These are phyloP conservation scores for Blakeslea trispora DNA, from an alignment of 371 early-diverging fungal genomes.

Conservation along the genomic window DNA sequence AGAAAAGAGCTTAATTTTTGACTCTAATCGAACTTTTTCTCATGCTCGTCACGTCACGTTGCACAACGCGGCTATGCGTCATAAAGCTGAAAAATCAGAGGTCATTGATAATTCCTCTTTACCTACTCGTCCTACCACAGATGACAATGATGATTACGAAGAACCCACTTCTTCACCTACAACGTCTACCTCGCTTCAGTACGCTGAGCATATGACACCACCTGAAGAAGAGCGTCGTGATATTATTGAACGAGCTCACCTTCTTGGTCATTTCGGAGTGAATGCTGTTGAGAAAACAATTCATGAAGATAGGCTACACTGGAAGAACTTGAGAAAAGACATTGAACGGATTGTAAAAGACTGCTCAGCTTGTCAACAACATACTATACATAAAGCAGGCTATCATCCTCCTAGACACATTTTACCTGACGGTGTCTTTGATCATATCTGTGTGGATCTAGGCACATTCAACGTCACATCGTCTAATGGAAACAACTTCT, in stretches of 20 bases:
- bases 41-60: too few relatives aligned
- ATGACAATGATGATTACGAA: neutral
- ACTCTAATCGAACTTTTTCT: too few relatives aligned
- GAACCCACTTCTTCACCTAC: too few relatives aligned
- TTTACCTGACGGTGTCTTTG: neutral
- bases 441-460: slow-evolving; percentile 1
- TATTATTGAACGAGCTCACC: neutral
- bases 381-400: neutral
- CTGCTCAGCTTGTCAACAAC: neutral
- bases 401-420: slow-evolving; percentile 2
- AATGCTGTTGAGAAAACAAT: neutral
- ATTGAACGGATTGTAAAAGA: neutral
- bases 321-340: slow-evolving; percentile 6
- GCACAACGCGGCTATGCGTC: neutral
- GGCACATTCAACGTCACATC: neutral
- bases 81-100: neutral
- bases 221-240: neutral
- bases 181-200: neutral
- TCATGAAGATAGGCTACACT: neutral
- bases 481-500: slow-evolving; percentile 1
- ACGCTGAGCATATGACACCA: neutral
- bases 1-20: too few relatives aligned
- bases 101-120: neutral
- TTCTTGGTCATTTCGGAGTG: neutral
- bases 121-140: neutral